Base-by-base conservation (phyloP, 495 filamentous ascomycete species). In the Hypoxylon lienhwacheense region DNA sequence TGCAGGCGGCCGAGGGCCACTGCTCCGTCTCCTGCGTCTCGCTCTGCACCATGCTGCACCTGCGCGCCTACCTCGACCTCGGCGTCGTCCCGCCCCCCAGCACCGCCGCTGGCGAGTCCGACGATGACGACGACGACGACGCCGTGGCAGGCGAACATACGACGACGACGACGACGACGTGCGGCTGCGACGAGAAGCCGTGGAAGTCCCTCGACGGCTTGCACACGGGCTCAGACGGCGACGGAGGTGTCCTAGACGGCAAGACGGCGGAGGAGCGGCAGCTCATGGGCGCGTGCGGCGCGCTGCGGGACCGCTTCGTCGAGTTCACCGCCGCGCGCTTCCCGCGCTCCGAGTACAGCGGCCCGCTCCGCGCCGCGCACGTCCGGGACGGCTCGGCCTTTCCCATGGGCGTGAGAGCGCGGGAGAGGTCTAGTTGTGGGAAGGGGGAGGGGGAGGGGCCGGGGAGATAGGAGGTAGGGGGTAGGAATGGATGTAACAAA, bases 1-100 rank as follows among this genome's bases (percentile, higher is more conserved):
- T 76, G 50, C 73, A 76, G 43, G 59, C 75, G 6, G 65, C 68
- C 0, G 63, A 61, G 19, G 78, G 78, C 6, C 77, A 80, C 54
- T 76, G 72, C 47, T 67, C 71, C 12, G 7, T 74, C 1, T 37
- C 71, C 10, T 64, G 73, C 1, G 53, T 66, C 12, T 73, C 71
- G 7, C 36, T 39, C 14, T 79, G 76, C 53, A 74, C 68, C 0
- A 71, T 73, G 26, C 48, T 33, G 26, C 66, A 64, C 24, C 26
- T 78, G 6, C 45, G 59, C 7, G 67, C 69, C 11, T 79, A 79
- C 41, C 48, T 77, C 22, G 37, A 64, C 34, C 32, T 65, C 3
- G 76, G 76, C 0, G 53, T 70, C 45, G 58, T 77, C 7, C 73
- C 74, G 7, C 65, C 72, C n/a, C 51, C n/a, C n/a, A n/a, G n/a